Evolutionary conservation across 805 yeast genomes (phyloP), one percentile per base, ranked within the genome.

Genomic region (Kuraishia borneana): DNA sequence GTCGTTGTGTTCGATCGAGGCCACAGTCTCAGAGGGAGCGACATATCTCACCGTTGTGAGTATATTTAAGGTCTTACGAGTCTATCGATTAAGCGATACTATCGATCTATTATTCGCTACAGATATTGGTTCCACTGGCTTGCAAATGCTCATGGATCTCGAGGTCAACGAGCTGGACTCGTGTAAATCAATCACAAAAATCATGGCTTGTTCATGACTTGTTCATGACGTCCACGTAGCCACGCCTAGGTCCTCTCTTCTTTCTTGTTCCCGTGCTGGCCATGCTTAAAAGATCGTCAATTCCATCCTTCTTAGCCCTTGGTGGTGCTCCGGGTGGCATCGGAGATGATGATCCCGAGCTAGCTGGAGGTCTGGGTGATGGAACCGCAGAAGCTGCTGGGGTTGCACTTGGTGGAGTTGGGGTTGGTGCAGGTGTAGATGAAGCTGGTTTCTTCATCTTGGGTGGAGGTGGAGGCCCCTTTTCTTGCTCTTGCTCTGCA

Each of bases 211-310:
- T n/a, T n/a, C 13, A 18, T 17, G 16, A 41, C 26, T 50, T 47
- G 12, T 53, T 48, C 79, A 78, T 71, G 6, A 78, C 79, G 51
- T 79, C 81, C 31, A 79, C 83, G 46, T 79, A 79, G 4, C 73
- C 63, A 42, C 63, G 56, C 34, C 70, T 58, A n/a, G 68, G 68
- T 7, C 78, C 78, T 47, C 80, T 63, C 34, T 67, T 68, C 40
- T 61, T 65, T 46, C 65, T 65, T 42, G 62, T 55, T 2, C 62
- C 31, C 1, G 51, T 10, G 14, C 37, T 35, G 12, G 49, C 44
- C 41, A 51, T 41, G 12, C 43, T 42, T 35, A 50, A 30, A 26
- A 49, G 38, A 26, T 53, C 59, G 35, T 55, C 56, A 35, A 54
- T 48, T 29, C 39, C 41, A 31, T 47, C 52, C 8, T 45, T 40